Evolutionary conservation across 2,329 filamentous ascomycete genomes (phyloP).

Genomic region (Chaetomium sp.): DNA sequence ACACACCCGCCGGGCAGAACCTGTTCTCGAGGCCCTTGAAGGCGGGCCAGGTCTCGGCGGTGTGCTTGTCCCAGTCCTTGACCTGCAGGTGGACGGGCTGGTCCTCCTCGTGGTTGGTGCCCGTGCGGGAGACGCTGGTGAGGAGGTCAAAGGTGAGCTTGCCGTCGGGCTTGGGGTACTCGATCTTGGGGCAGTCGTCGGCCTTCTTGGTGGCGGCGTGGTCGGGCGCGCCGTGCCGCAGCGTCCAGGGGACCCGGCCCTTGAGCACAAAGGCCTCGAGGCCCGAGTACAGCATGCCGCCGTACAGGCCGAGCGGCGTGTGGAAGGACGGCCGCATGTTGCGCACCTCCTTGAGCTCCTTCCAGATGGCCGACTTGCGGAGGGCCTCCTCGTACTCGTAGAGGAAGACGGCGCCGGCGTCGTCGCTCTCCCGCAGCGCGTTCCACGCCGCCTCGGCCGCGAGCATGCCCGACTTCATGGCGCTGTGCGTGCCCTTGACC

Average conservation of each 20-base stretch:
- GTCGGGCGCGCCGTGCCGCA: constrained; percentile 81
- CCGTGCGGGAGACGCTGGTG: constrained; percentile 91
- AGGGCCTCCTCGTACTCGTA: constrained; percentile 93
- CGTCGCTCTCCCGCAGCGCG: constrained; percentile 61
- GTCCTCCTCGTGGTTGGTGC: constrained; percentile 98
- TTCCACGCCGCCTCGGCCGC: constrained; percentile 87
- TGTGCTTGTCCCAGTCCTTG: constrained; percentile 91
- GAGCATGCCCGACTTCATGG: constrained; percentile 96
- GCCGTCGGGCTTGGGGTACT: constrained; percentile 95
- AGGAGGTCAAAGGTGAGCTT: constrained; percentile 95
- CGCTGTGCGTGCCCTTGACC: constrained; percentile 97
- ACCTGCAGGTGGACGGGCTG: constrained; percentile 96
- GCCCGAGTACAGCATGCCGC: constrained; percentile 89
- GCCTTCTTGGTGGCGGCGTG: constrained; percentile 77
- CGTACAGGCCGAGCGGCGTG: constrained; percentile 80
- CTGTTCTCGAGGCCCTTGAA: constrained; percentile 94
- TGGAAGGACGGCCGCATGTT: constrained; percentile 98
- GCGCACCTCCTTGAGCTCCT: constrained; percentile 89
- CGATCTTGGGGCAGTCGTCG: constrained; percentile 81
- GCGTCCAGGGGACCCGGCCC: constrained; percentile 86
- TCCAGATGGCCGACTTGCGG: constrained; percentile 86
- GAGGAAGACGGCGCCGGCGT: constrained; percentile 78
- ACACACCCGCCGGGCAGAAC: constrained; percentile 96
- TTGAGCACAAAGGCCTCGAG: constrained; percentile 87
- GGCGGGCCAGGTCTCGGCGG: constrained; percentile 76